Evolutionary conservation across 23 red algal species (phyloP), one percentile per base, ranked within the genome.

Genomic region (Gracilaria gracilis): DNA sequence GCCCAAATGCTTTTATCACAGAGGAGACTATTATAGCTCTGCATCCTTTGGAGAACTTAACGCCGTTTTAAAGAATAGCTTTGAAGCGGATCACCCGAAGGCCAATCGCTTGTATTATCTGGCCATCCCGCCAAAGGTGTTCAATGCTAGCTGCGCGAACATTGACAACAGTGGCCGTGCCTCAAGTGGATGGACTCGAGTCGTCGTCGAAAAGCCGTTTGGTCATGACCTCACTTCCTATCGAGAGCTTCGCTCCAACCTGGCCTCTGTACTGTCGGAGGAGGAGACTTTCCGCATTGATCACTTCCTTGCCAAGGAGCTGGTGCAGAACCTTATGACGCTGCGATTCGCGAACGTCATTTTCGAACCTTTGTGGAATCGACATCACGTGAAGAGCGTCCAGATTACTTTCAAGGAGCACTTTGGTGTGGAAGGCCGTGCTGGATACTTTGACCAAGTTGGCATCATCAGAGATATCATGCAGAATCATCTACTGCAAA

Each of bases 401-500:
- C 93, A 98, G 85, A 91, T 98, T 32, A 73, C 88, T 27, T 98
- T 98, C 79, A 95, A 95, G 61, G 96, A 98, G 72, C 53, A 93
- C 34, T 95, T 98, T 62, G 96, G 93, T 37, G 94, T 95, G 11
- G 96, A 95, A 73, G 96, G 96, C 6, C 93, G 96, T 57, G 93
- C 96, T 47, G 96, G 96, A 31, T 98, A 98, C 86, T 98, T 98
- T 90, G 93, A 98, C 75, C 79, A 95, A 48, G 81, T 93, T 81
- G 96, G 96, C 29, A 98, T 98, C 46, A 89, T 98, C 17, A 89
- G 96, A 50, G 96, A 98, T 77, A 95, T 98, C n/a, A 98, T 98
- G 96, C 96, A 98, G 66, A 98, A 98, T 74, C 96, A 98, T 67
- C 79, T 98, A 82, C 72, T 98, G 46, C 96, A 98, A 70, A 81